These are phyloP conservation scores for Besnoitia besnoiti DNA, from an alignment of 169 alveolate genomes.

Conservation along the genomic window DNA sequence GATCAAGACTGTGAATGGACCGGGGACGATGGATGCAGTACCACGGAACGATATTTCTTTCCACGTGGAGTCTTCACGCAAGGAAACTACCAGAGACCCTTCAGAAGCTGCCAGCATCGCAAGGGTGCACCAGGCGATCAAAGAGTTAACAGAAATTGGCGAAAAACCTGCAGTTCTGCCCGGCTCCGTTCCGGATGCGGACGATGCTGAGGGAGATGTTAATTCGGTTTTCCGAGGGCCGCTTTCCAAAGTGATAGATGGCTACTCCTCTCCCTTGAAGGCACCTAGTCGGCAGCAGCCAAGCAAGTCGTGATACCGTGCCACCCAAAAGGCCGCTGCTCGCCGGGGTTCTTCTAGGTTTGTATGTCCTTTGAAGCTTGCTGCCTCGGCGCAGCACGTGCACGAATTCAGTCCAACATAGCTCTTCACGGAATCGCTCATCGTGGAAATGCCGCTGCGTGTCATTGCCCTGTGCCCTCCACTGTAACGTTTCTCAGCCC, in stretches of 20 bases:
- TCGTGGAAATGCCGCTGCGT: too few relatives aligned
- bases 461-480: too few relatives aligned
- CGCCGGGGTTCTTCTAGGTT: too few relatives aligned
- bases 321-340: too few relatives aligned
- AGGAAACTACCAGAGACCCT: background rate
- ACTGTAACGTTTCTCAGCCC: too few relatives aligned
- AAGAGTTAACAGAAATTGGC: background rate
- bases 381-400: too few relatives aligned
- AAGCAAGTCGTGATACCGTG: background rate
- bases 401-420: too few relatives aligned
- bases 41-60: background rate
- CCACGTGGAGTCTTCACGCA: background rate
- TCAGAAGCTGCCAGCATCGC: background rate
- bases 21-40: background rate
- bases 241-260: background rate
- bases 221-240: background rate
- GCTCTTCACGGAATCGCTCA: too few relatives aligned
- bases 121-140: constrained; percentile 10
- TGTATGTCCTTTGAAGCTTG: too few relatives aligned
- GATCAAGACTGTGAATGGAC: background rate
- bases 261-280: background rate
- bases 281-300: background rate
- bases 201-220: background rate
- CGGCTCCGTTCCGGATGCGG: background rate
- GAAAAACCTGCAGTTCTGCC: constrained; percentile 18